Percentiles rank a stretch among this genome's conserved stretches.
These are phyloP conservation scores for Anisodus acutangulus DNA, from an alignment of 257 asterid genomes.

Conservation along the genomic window DNA sequence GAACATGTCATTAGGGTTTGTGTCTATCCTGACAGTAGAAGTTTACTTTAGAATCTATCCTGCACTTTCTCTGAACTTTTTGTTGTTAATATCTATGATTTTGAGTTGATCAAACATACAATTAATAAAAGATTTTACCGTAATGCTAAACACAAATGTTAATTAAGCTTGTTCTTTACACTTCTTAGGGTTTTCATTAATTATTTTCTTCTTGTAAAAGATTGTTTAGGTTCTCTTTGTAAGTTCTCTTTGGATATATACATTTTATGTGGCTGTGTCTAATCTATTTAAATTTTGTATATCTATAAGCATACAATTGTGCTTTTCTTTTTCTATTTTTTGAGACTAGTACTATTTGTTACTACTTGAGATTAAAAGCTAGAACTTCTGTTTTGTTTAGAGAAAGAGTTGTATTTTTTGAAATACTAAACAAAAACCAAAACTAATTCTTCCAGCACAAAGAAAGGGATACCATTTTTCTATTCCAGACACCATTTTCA, in stretches of 20 bases:
- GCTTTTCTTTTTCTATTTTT: not conserved
- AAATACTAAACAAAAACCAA: not conserved
- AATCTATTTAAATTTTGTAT: not conserved
- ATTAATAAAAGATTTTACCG: not conserved
- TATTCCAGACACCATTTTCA: not conserved
- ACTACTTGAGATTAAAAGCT: not conserved
- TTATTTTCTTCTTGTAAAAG: not conserved
- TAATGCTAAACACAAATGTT: not conserved
- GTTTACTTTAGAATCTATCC: too few relatives aligned
- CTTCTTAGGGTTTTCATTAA: not conserved
- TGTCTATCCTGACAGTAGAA: too few relatives aligned
- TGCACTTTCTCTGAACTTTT: too few relatives aligned
- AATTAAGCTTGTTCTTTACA: not conserved
- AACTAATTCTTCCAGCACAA: not conserved
- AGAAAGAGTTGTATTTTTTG: not conserved
- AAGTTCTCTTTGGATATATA: not conserved
- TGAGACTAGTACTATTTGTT: not conserved
- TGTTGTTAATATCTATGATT: not conserved
- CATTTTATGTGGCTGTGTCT: not conserved
- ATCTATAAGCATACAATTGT: not conserved
- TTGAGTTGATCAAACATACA: too few relatives aligned
- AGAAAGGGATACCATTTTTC: too few relatives aligned
- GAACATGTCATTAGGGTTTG: not conserved
- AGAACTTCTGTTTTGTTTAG: not conserved
- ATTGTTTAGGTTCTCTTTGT: not conserved